Conservation (phyloP, 371 early-diverging fungal species). For the Parasitella parasitica region DNA sequence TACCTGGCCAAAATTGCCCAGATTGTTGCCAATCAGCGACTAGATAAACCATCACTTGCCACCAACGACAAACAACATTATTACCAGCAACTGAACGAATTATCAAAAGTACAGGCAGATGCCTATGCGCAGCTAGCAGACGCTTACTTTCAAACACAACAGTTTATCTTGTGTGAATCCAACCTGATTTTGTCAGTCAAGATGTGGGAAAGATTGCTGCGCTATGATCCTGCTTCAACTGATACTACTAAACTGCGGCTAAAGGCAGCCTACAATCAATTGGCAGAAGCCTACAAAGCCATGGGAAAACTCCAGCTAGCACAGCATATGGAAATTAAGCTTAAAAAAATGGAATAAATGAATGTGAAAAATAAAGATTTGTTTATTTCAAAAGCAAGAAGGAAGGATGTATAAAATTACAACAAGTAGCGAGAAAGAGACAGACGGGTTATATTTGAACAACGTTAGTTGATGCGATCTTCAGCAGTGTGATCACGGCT, state of each 20-base stretch:
- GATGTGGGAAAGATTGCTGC: conserved; percentile 32
- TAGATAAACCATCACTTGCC: neutral
- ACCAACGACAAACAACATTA: neutral
- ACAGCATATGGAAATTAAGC: conserved; percentile 20
- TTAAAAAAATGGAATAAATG: no score
- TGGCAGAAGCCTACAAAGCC: conserved; percentile 29
- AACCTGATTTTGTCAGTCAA: conserved; percentile 23
- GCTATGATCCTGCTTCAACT: neutral
- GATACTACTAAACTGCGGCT: conserved; percentile 4
- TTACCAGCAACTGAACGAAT: conserved; percentile 11
- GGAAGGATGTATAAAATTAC: conserved; percentile 2
- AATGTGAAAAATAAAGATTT: neutral
- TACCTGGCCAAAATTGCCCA: conserved; percentile 47
- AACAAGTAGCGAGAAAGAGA: neutral
- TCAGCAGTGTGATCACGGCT: conserved; percentile 8
- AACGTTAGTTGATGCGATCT: conserved; percentile 10
- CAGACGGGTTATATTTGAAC: neutral
- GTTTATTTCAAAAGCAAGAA: neutral
- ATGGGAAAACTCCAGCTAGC: conserved; percentile 39
- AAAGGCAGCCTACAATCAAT: conserved; percentile 19
- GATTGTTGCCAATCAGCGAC: conserved; percentile 36
- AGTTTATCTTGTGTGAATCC: conserved; percentile 32
- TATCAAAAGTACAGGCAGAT: conserved; percentile 28
- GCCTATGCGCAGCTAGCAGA: conserved; percentile 37
- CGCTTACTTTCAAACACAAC: conserved; percentile 29